A percentile compares a stretch with the other conserved stretches of the same genome.
These are phyloP conservation scores for Astragalus glycyphyllos DNA, from an alignment of 306 rosid genomes.

Conservation along the genomic window DNA sequence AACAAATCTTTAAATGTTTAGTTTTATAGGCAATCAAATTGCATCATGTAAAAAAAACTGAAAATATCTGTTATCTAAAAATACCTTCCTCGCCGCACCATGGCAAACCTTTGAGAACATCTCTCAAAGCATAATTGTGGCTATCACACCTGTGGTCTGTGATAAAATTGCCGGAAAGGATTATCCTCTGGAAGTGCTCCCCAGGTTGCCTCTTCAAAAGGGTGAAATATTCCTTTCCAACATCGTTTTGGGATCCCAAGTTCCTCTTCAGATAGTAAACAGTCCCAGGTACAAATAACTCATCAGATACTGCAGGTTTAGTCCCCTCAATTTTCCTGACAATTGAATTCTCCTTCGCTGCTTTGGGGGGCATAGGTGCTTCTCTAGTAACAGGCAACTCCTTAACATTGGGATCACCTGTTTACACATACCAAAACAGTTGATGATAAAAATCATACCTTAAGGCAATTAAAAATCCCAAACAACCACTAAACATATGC, in stretches of 20 bases:
- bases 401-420: conserved; percentile 59
- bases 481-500: conserved; percentile 24
- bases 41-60: background rate
- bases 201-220: conserved; percentile 79
- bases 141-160: conserved; percentile 90
- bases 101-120: conserved; percentile 83
- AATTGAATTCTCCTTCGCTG: conserved; percentile 46
- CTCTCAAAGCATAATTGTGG: conserved; percentile 87
- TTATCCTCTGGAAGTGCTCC: conserved; percentile 81
- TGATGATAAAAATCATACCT: conserved; percentile 24
- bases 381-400: conserved; percentile 46
- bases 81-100: conserved; percentile 60
- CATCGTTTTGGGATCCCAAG: conserved; percentile 43
- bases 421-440: conserved; percentile 45
- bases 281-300: conserved; percentile 83
- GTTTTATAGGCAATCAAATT: conserved; percentile 21
- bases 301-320: conserved; percentile 54
- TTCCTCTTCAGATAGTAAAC: conserved; percentile 83
- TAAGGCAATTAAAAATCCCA: conserved; percentile 24
- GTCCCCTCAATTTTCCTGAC: conserved; percentile 48
- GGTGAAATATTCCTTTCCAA: conserved; percentile 55
- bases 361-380: conserved; percentile 37
- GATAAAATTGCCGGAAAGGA: conserved; percentile 76
- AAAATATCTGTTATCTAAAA: conserved; percentile 44
- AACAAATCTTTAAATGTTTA: conserved; percentile 26